These are phyloP conservation scores for Lentinula novae-zelandiae DNA, from an alignment of 1,284 basidiomycete genomes.

Conservation along the genomic window DNA sequence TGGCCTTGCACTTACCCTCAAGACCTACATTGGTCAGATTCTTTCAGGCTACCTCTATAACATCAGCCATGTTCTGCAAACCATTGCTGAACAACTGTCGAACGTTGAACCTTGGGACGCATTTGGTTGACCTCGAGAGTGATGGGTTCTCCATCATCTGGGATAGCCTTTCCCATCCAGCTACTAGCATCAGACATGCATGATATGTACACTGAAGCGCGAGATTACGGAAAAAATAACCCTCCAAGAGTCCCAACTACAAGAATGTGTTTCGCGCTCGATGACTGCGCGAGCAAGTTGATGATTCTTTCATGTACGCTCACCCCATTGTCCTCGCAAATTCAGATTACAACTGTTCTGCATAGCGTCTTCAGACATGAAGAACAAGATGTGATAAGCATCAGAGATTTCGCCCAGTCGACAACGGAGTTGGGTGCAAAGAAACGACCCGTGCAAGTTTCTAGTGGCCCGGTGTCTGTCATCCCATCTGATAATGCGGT, in stretches of 20 bases:
- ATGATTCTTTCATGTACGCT: slow-evolving; percentile 57
- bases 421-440: not conserved
- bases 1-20: slow-evolving; percentile 37
- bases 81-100: not conserved
- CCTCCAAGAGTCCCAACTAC: slow-evolving; percentile 48
- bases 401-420: slow-evolving; percentile 10
- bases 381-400: slow-evolving; percentile 52
- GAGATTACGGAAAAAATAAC: slow-evolving; percentile 22
- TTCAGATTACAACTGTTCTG: not conserved
- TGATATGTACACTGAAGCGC: no score
- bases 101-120: slow-evolving; percentile 39
- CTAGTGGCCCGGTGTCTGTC: not conserved
- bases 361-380: slow-evolving; percentile 40
- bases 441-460: not conserved
- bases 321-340: slow-evolving; percentile 35
- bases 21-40: slow-evolving; percentile 49
- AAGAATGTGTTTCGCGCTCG: slow-evolving; percentile 41
- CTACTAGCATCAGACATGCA: no score
- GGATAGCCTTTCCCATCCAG: no score
- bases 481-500: not conserved
- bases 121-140: slow-evolving; percentile 47
- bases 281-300: slow-evolving; percentile 42
- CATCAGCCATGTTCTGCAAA: no score
- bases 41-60: slow-evolving; percentile 43
- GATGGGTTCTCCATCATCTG: slow-evolving; percentile 42